Conservation (phyloP, 2,329 filamentous ascomycete genomes). For the Coniosporium tulheliwenetii region DNA sequence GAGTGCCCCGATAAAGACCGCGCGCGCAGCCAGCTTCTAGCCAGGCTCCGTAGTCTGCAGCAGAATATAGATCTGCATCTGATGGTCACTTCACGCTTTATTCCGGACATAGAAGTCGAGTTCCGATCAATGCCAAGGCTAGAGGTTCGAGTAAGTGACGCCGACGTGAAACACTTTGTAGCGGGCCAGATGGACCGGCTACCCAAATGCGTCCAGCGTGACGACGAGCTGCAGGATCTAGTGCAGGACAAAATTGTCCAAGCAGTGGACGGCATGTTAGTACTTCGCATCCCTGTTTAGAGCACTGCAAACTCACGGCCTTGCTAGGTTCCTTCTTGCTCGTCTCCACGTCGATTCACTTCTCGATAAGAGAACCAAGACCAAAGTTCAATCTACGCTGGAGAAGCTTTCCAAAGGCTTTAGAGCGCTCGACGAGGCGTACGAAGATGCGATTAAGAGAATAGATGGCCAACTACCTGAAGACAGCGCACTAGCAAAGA, state of each 20-base stretch:
- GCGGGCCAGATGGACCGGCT: conserved; percentile 7
- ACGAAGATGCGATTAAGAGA: conserved; percentile 25
- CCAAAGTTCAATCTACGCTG: conserved; percentile 18
- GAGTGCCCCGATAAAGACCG: conserved; percentile 12
- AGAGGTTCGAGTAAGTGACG: conserved; percentile 9
- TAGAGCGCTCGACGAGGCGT: conserved; percentile 18
- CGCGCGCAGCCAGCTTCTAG: conserved; percentile 3
- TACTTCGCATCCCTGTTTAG: conserved; percentile 1
- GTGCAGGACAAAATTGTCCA: conserved; percentile 8
- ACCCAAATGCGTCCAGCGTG: conserved; percentile 7
- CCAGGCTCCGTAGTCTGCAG: conserved; percentile 4
- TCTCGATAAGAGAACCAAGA: conserved; percentile 8
- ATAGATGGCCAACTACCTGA: conserved; percentile 23
- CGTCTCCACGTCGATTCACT: conserved; percentile 22
- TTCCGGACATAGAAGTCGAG: conserved; percentile 6
- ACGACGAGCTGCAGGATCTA: conserved; percentile 5
- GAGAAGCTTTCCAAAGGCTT: conserved; percentile 12
- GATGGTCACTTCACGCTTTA: conserved; percentile 9
- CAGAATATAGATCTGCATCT: conserved; percentile 1
- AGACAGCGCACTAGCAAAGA: conserved; percentile 19
- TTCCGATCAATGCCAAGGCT: conserved; percentile 5
- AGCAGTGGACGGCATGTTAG: conserved; percentile 11
- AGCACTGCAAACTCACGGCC: conserved; percentile 1
- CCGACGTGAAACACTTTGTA: conserved; percentile 9
- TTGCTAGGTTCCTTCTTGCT: conserved; percentile 23